phyloP scores from a whole-genome alignment of 1,284 basidiomycete species.

The Singerocomus inundabilis region DNA sequence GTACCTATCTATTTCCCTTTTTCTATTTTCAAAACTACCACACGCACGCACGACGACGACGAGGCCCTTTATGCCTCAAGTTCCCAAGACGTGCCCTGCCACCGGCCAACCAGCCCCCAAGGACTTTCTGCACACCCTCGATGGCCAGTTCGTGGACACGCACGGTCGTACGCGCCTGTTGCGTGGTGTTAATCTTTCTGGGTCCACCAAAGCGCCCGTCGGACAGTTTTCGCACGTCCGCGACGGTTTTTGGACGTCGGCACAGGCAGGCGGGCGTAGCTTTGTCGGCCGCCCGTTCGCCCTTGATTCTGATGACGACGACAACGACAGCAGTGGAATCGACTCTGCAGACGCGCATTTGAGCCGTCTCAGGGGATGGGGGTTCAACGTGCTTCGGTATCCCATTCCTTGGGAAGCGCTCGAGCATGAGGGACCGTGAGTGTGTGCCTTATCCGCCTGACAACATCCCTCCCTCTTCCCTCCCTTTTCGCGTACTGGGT shows the following conservation, averaged over 20 bases:
- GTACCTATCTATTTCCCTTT: background rate
- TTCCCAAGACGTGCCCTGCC: conserved; percentile 18
- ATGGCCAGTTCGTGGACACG: conserved; percentile 81
- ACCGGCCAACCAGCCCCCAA: conserved; percentile 15
- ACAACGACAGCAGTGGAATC: no score
- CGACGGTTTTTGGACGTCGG: conserved; percentile 87
- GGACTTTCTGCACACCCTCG: conserved; percentile 64
- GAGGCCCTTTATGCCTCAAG: conserved; percentile 23
- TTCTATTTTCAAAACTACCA: no score
- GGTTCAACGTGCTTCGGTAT: conserved; percentile 92
- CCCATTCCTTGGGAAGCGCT: conserved; percentile 94
- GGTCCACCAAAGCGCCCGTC: conserved; percentile 81
- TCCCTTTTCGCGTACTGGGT: no score
- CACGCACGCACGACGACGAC: background rate
- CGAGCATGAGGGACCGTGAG: conserved; percentile 90
- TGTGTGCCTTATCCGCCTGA: no score
- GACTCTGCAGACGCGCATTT: conserved; percentile 90
- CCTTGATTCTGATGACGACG: conserved; percentile 79
- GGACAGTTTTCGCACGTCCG: conserved; percentile 65
- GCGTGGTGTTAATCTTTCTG: conserved; percentile 92
- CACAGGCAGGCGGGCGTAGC: conserved; percentile 68
- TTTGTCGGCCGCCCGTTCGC: conserved; percentile 81
- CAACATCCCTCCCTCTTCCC: no score
- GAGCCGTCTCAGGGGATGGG: conserved; percentile 84
- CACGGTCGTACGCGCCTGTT: conserved; percentile 82